These are phyloP conservation scores for Phytophthora constricta DNA, from an alignment of 352 stramenopile species.

Conservation along the genomic window DNA sequence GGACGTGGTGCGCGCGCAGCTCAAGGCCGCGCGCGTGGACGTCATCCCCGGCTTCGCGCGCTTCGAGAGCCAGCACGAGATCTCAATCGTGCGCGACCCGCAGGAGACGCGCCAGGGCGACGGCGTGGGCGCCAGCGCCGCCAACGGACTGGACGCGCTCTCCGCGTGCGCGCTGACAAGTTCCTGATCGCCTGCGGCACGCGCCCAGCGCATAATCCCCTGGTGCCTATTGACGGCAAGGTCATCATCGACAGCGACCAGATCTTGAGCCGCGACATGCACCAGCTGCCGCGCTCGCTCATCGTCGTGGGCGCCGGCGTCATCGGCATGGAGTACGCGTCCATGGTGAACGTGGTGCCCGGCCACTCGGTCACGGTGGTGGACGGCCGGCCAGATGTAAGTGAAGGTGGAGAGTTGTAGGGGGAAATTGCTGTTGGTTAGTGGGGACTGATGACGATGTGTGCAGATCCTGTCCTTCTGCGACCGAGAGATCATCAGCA, in stretches of 20 bases:
- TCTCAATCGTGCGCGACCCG: constrained; percentile 66
- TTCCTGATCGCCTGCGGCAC: constrained; percentile 89
- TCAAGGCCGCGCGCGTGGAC: constrained; percentile 79
- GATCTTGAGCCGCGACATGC: constrained; percentile 75
- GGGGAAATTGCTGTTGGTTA: background rate
- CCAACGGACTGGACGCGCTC: constrained; percentile 38
- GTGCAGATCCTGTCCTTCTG: constrained; percentile 83
- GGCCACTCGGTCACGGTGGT: constrained; percentile 89
- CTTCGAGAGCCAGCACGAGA: constrained; percentile 80
- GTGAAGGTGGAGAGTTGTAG: constrained; percentile 7
- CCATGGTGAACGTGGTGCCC: constrained; percentile 90
- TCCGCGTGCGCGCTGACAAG: constrained; percentile 71
- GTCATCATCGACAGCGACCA: constrained; percentile 85
- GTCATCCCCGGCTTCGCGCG: constrained; percentile 73
- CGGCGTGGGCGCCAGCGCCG: constrained; percentile 10
- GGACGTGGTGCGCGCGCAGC: constrained; percentile 83
- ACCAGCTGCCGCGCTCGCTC: constrained; percentile 71
- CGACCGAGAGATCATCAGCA: constrained; percentile 87
- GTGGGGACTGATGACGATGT: constrained; percentile 8
- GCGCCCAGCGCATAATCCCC: constrained; percentile 72
- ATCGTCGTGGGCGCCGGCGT: constrained; percentile 88
- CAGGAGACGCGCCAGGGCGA: constrained; percentile 10
- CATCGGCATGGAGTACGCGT: constrained; percentile 93
- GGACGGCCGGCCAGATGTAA: constrained; percentile 72
- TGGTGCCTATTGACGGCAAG: constrained; percentile 87